Base-by-base conservation (phyloP, 2,329 filamentous ascomycete species). In the Nigrospora osmanthi region DNA sequence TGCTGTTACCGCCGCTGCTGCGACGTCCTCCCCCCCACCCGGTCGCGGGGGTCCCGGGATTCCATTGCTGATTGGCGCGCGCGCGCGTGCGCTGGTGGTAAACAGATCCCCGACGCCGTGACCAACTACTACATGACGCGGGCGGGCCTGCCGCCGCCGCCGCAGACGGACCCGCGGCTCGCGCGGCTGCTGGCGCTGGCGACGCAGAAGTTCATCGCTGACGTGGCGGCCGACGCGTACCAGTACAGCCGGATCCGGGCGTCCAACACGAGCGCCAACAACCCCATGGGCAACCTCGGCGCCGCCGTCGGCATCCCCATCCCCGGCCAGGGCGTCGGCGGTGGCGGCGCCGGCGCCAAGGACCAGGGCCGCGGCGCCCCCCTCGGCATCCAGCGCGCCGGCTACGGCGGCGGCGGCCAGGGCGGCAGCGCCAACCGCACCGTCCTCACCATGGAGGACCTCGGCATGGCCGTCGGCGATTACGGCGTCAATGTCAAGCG, bases 121-220 rank as follows among this genome's bases (percentile, higher is more conserved):
- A 97, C 90, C 51, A 85, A 95, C 64, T 96, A 97, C 75, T 98
- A 98, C 70, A 87, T 98, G 71, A 95, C 91, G 34, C 86, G 94
- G 56, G 89, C 91, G 53, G 93, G 93, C 43, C 87, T 98, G 4
- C 90, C 93, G 32, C 91, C 91, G 1, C 89, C 91, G 35, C 90
- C 89, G 0, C 85, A 93, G 57, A 95, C 89, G 43, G 89, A 95
- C 58, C 85, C 85, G 16, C 88, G 90, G 47, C 85, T 98, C 28
- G 89, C 91, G 17, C 89, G 91, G 40, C 85, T 98, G 3, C 85
- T 98, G 37, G 91, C 93, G 3, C 85, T 98, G 10, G 93, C 93
- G n/a, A 95, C 93, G 0, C 93, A 98, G 62, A 98, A 98, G 64
- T 98, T 98, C 73, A 87, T 98, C 57, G 90, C 93, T 47, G 93